Evolutionary conservation across 176 grass and related monocot genomes (phyloP).

Genomic region (Chrysopogon serrulatus): DNA sequence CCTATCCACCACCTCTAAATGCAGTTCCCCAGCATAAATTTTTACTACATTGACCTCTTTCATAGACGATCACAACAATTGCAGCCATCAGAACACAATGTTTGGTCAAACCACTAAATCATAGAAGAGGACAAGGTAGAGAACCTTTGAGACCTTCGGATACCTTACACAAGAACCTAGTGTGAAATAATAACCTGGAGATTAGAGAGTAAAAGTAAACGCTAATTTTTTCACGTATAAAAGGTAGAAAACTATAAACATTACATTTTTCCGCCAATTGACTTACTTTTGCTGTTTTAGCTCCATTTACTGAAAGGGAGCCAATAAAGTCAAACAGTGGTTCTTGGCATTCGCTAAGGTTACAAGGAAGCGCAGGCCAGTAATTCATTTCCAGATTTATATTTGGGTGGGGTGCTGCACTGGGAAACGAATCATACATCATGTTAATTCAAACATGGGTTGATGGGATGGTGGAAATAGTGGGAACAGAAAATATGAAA

Average conservation of each 20-base stretch:
- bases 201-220: not conserved
- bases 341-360: conserved; percentile 67
- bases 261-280: not conserved
- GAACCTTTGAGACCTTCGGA: not conserved
- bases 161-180: no score
- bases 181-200: no score
- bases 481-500: not conserved
- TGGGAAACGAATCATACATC: conserved; percentile 37
- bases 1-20: no score
- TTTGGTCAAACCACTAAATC: not conserved
- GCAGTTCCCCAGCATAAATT: not conserved
- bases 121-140: not conserved
- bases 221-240: not conserved
- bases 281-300: conserved; percentile 73
- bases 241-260: not conserved
- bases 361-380: conserved; percentile 64
- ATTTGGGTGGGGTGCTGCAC: conserved; percentile 72
- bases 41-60: not conserved
- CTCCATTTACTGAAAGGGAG: conserved; percentile 64
- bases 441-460: conserved; percentile 20
- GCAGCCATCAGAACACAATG: not conserved
- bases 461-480: not conserved
- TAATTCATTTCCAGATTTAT: conserved; percentile 84
- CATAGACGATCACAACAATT: not conserved
- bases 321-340: conserved; percentile 67